A percentile compares a stretch with the other conserved stretches of the same genome.
Evolutionary conservation across 768 basidiomycete genomes (phyloP).

Genomic region (Leccinum truebloodii): DNA sequence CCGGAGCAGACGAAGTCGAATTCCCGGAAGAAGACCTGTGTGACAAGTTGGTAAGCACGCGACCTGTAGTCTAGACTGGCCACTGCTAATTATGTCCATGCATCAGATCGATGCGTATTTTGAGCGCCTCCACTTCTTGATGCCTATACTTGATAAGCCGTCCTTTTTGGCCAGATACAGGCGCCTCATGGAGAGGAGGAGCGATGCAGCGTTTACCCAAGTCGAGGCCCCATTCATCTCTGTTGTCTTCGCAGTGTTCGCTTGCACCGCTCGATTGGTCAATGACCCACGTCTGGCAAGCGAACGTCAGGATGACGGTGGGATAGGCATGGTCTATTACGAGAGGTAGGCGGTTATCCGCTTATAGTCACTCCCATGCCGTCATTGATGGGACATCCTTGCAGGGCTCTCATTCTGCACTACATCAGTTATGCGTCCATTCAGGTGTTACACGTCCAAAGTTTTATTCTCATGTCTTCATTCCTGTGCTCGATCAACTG

Average conservation of each 20-base stretch:
- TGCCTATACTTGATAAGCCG: conserved; percentile 86
- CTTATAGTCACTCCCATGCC: not conserved
- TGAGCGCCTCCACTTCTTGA: conserved; percentile 79
- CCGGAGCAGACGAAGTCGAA: conserved; percentile 83
- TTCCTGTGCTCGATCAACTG: conserved; percentile 93
- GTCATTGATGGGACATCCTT: conserved; percentile 4
- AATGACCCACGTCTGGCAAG: conserved; percentile 68
- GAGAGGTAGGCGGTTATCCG: conserved; percentile 60
- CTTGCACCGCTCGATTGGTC: conserved; percentile 80
- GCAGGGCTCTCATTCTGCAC: conserved; percentile 83
- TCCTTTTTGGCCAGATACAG: conserved; percentile 75
- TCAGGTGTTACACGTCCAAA: conserved; percentile 86
- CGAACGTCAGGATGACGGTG: conserved; percentile 69
- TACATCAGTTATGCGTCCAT: conserved; percentile 90
- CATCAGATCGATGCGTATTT: conserved; percentile 85
- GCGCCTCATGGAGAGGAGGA: conserved; percentile 69
- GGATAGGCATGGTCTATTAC: conserved; percentile 88
- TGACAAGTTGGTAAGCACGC: conserved; percentile 72
- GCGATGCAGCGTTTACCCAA: conserved; percentile 53
- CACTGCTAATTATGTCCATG: conserved; percentile 25
- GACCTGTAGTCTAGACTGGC: conserved; percentile 15
- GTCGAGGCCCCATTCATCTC: conserved; percentile 75
- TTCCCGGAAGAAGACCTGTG: conserved; percentile 83
- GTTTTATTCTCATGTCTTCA: conserved; percentile 84
- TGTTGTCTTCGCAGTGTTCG: conserved; percentile 85